Conservation (phyloP, 2,329 filamentous ascomycete species). For the Ceratocystis ficicola region DNA sequence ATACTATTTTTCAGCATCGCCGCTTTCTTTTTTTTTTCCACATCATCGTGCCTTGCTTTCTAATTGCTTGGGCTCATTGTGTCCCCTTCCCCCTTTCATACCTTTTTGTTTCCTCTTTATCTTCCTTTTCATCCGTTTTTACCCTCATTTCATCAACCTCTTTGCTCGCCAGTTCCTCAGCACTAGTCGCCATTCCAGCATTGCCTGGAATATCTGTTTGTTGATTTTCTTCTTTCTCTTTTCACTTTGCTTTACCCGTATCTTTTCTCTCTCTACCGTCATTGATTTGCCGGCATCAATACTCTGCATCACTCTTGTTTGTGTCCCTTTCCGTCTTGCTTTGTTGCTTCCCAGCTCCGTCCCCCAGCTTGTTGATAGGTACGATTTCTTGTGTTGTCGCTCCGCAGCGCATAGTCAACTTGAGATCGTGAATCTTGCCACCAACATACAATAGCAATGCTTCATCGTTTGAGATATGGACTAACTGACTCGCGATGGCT, state of each 20-base stretch:
- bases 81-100: slow-evolving; percentile 1
- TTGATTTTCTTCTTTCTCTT: slow-evolving; percentile 4
- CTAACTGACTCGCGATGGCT: not conserved
- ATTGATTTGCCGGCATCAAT: slow-evolving; percentile 10
- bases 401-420: not conserved
- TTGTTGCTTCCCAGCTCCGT: not conserved
- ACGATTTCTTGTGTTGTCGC: not conserved
- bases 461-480: not conserved
- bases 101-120: not conserved
- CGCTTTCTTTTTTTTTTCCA: slow-evolving; percentile 1
- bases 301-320: slow-evolving; percentile 13
- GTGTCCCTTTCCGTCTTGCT: not conserved
- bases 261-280: not conserved
- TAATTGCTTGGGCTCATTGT: not conserved
- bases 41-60: slow-evolving; percentile 5
- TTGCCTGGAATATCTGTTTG: not conserved
- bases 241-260: not conserved
- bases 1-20: not conserved
- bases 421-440: not conserved
- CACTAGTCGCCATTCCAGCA: slow-evolving; percentile 13
- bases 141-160: not conserved
- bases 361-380: not conserved
- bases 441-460: not conserved
- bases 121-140: not conserved
- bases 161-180: slow-evolving; percentile 1